Conservation (phyloP, 345 rosid species). For the Gossypium turneri region DNA sequence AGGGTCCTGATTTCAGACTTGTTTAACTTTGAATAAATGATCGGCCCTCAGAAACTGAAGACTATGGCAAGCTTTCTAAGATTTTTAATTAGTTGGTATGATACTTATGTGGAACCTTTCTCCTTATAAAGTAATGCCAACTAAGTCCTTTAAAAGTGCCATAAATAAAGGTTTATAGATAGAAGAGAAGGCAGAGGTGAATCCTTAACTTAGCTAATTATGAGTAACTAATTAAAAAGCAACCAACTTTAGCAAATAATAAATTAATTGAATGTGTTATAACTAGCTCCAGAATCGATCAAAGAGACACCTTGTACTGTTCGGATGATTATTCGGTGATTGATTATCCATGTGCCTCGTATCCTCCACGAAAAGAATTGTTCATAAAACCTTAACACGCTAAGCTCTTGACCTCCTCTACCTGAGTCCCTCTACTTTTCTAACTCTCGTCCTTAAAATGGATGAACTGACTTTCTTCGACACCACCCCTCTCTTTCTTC, state of each 20-base stretch:
- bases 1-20: background rate
- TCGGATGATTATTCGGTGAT: too few relatives aligned
- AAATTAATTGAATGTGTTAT: background rate
- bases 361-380: too few relatives aligned
- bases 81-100: background rate
- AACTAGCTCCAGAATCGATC: too few relatives aligned
- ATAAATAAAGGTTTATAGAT: background rate
- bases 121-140: slow-evolving; percentile 4
- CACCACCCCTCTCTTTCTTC: too few relatives aligned
- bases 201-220: background rate
- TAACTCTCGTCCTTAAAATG: too few relatives aligned
- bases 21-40: background rate
- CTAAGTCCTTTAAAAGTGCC: background rate
- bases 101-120: background rate
- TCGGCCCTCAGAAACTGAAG: background rate
- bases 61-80: background rate
- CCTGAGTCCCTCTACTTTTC: too few relatives aligned
- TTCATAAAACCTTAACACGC: too few relatives aligned
- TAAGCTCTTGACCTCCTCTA: too few relatives aligned
- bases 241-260: background rate
- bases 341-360: too few relatives aligned
- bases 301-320: too few relatives aligned
- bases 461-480: too few relatives aligned
- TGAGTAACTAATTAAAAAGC: background rate
- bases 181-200: background rate